These are phyloP conservation scores for Epichloe amarillans DNA, from an alignment of 2,329 filamentous ascomycete genomes.

Conservation along the genomic window DNA sequence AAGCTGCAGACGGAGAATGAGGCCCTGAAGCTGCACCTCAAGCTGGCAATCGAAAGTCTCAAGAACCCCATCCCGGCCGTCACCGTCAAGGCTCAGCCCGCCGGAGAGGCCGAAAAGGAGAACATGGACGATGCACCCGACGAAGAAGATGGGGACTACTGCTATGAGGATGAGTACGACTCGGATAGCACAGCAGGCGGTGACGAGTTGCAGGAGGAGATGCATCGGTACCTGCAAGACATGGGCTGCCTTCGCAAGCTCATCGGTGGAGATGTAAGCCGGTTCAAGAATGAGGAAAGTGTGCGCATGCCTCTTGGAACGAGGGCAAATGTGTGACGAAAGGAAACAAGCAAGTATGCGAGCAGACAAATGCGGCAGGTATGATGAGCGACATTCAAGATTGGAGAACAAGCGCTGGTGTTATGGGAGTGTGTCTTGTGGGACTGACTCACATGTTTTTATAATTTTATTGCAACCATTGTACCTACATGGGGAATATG, in stretches of 20 bases:
- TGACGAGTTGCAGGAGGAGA: conserved; percentile 66
- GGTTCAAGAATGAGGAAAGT: conserved; percentile 50
- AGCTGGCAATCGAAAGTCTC: conserved; percentile 70
- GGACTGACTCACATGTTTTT: neutral
- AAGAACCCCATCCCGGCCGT: conserved; percentile 77
- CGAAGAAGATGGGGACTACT: conserved; percentile 38
- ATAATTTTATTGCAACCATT: neutral
- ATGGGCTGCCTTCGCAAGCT: conserved; percentile 49
- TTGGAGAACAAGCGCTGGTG: conserved; percentile 5
- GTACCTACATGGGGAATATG: neutral
- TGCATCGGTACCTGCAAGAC: conserved; percentile 73
- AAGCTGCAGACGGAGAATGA: conserved; percentile 84
- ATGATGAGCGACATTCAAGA: neutral
- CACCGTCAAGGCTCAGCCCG: conserved; percentile 19
- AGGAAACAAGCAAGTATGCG: neutral
- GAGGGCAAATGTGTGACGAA: conserved; percentile 24
- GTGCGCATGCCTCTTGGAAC: conserved; percentile 37
- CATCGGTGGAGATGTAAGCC: conserved; percentile 65
- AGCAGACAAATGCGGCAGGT: too few species aligned
- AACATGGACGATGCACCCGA: conserved; percentile 23
- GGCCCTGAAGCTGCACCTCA: conserved; percentile 73
- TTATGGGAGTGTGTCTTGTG: conserved; percentile 4
- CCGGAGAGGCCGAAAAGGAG: conserved; percentile 14
- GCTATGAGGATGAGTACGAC: conserved; percentile 45
- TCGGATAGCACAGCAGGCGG: conserved; percentile 33